phyloP scores from a whole-genome alignment of 1,139 yeast genomes.

The Candida sojae region DNA sequence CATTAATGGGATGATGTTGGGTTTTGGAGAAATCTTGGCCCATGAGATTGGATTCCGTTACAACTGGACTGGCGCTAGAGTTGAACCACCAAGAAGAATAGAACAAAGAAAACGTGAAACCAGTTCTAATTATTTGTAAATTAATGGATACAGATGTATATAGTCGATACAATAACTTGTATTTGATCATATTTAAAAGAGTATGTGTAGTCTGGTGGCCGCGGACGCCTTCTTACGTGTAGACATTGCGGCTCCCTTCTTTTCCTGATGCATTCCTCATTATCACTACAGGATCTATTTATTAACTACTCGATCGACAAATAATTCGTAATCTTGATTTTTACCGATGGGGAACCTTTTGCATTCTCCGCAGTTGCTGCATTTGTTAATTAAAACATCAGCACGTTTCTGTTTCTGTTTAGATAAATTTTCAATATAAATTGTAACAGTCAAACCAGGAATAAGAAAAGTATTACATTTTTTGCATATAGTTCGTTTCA shows the following conservation, averaged over 20 bases:
- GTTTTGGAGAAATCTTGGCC: constrained; percentile 94
- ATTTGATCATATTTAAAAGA: neutral
- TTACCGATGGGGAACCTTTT: constrained; percentile 40
- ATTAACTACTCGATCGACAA: constrained; percentile 23
- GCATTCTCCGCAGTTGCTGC: constrained; percentile 24
- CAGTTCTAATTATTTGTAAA: constrained; percentile 20
- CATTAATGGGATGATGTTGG: constrained; percentile 92
- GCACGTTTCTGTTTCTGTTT: constrained; percentile 23
- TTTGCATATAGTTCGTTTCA: constrained; percentile 66
- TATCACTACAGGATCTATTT: neutral
- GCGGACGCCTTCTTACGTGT: too few species aligned
- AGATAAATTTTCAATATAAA: constrained; percentile 31
- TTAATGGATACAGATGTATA: constrained; percentile 4
- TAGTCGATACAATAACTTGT: constrained; percentile 11
- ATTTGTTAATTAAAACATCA: constrained; percentile 35
- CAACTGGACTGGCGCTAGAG: constrained; percentile 78
- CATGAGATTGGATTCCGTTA: constrained; percentile 86
- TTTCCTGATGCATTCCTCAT: neutral
- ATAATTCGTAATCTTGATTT: constrained; percentile 27
- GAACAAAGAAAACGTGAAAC: constrained; percentile 19
- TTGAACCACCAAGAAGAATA: constrained; percentile 43
- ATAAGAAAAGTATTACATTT: constrained; percentile 50
- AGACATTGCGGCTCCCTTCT: too few species aligned
- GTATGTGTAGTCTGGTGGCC: neutral
- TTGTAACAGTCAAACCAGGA: constrained; percentile 46